Evolutionary conservation across 2,329 filamentous ascomycete genomes (phyloP).

Genomic region (Bimuria novae-zelandiae): DNA sequence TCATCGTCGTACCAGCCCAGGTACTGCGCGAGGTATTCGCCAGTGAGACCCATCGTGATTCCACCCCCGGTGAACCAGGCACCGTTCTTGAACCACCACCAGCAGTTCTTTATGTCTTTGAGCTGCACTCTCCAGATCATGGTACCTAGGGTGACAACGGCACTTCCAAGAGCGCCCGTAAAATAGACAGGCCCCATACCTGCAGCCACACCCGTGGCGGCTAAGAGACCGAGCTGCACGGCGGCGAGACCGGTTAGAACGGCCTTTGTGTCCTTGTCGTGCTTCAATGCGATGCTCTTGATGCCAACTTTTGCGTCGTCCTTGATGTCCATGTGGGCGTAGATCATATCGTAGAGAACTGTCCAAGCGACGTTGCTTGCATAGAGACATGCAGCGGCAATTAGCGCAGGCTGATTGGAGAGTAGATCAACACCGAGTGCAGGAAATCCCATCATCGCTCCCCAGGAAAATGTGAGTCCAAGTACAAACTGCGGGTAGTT

Average conservation of each 20-base stretch:
- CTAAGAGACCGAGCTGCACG: constrained; percentile 71
- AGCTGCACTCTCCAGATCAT: constrained; percentile 65
- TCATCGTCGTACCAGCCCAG: constrained; percentile 29
- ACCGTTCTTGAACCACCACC: constrained; percentile 68
- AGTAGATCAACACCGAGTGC: constrained; percentile 79
- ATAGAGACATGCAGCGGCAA: constrained; percentile 72
- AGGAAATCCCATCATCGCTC: constrained; percentile 84
- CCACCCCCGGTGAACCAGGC: constrained; percentile 65
- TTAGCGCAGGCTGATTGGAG: constrained; percentile 63
- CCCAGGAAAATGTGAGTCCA: constrained; percentile 86
- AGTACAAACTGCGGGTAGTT: constrained; percentile 86
- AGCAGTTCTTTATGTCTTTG: constrained; percentile 62
- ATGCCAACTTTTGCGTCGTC: constrained; percentile 86
- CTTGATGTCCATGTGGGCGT: constrained; percentile 88
- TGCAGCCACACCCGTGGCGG: constrained; percentile 68
- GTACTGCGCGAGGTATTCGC: constrained; percentile 54
- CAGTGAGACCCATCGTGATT: constrained; percentile 59
- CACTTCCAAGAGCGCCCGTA: constrained; percentile 62
- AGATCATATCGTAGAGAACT: constrained; percentile 88
- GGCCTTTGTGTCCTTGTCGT: constrained; percentile 76
- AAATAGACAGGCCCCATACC: constrained; percentile 65
- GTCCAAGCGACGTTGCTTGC: constrained; percentile 84
- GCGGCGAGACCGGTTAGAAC: constrained; percentile 73
- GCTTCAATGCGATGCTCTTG: constrained; percentile 83
- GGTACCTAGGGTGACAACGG: constrained; percentile 57